Evolutionary conservation across 163 green algal genomes (phyloP).

Genomic region (Picocystis sp.): DNA sequence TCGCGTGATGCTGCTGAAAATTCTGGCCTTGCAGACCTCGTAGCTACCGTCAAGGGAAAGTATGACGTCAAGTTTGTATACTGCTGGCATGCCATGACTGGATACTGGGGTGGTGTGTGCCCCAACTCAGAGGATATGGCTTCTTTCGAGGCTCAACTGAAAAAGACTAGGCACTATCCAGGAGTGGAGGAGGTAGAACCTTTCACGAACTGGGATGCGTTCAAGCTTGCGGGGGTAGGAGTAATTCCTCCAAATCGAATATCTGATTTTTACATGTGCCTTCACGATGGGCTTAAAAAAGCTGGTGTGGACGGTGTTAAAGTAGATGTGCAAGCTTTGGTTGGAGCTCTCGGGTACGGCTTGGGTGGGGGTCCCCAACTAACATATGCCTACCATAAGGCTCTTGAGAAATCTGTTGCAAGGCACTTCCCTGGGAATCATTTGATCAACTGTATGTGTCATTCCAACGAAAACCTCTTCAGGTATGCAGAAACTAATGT

Average conservation of each 20-base stretch:
- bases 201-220: slow-evolving; percentile 66
- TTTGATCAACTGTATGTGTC: slow-evolving; percentile 97
- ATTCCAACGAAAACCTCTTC: slow-evolving; percentile 21
- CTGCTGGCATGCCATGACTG: slow-evolving; percentile 86
- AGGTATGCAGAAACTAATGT: slow-evolving; percentile 27
- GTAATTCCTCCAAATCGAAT: slow-evolving; percentile 27
- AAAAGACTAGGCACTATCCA: slow-evolving; percentile 33
- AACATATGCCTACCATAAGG: slow-evolving; percentile 48
- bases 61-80: slow-evolving; percentile 63
- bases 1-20: slow-evolving; percentile 22
- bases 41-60: no score
- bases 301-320: slow-evolving; percentile 85
- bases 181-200: slow-evolving; percentile 64
- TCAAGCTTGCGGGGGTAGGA: slow-evolving; percentile 40
- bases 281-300: slow-evolving; percentile 73
- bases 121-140: slow-evolving; percentile 14
- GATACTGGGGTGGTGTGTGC: slow-evolving; percentile 85
- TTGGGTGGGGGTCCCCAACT: slow-evolving; percentile 48
- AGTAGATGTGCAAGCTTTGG: slow-evolving; percentile 81
- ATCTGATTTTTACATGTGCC: slow-evolving; percentile 24
- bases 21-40: no score
- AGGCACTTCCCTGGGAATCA: slow-evolving; percentile 72
- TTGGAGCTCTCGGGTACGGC: slow-evolving; percentile 54
- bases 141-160: slow-evolving; percentile 16
- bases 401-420: slow-evolving; percentile 60